Evolutionary conservation across 352 stramenopile species (phyloP).

Genomic region (Heterotrichella gracilis): DNA sequence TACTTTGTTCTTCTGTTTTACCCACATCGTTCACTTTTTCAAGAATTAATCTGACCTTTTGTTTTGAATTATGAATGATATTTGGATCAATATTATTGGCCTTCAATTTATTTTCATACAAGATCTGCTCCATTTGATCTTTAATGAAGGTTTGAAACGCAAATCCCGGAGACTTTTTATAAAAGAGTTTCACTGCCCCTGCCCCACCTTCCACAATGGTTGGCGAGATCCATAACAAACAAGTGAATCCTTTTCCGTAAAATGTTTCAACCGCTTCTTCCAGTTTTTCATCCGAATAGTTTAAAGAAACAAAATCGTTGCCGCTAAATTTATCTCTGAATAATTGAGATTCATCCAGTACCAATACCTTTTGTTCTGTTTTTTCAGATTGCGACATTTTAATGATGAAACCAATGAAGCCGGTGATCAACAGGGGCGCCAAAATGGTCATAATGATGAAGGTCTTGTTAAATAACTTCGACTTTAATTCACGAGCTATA

Average conservation of each 20-base stretch:
- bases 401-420: background rate
- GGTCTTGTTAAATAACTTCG: slow-evolving; percentile 1
- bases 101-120: slow-evolving; percentile 7
- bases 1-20: background rate
- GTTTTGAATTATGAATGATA: background rate
- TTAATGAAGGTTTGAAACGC: background rate
- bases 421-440: background rate
- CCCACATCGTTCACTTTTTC: background rate
- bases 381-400: slow-evolving; percentile 7
- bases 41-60: background rate
- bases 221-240: background rate
- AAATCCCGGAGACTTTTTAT: background rate
- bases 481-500: background rate
- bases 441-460: background rate
- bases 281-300: background rate
- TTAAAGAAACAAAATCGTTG: background rate
- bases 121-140: background rate
- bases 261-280: background rate
- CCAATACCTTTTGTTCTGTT: background rate
- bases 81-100: background rate
- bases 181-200: background rate
- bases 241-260: background rate
- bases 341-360: background rate
- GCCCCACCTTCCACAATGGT: background rate
- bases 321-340: background rate